A percentile compares a stretch with the other conserved stretches of the same genome.
phyloP scores from a whole-genome alignment of 805 yeast species.

The Cyberlindnera mrakii region DNA sequence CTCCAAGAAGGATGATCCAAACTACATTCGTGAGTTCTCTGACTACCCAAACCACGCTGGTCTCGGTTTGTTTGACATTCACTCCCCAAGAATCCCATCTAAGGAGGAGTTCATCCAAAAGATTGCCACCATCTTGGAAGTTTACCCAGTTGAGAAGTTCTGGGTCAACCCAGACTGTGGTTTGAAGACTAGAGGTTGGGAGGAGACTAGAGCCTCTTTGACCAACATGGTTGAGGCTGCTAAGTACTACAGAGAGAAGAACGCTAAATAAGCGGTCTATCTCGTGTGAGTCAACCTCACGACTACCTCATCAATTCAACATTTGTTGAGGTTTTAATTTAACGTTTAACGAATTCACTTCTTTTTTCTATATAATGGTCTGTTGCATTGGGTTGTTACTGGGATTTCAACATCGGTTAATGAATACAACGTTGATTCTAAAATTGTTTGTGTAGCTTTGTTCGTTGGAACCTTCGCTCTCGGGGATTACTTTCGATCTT shows the following conservation, averaged over 20 bases:
- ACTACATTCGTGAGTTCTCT: conserved; percentile 95
- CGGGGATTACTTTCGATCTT: too few species aligned
- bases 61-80: conserved; percentile 97
- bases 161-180: conserved; percentile 99
- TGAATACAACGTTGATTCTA: conserved; percentile 2
- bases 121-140: conserved; percentile 90
- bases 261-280: conserved; percentile 13
- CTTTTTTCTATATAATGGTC: conserved; percentile 11
- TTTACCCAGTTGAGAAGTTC: conserved; percentile 95
- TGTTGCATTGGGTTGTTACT: conserved; percentile 24
- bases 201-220: conserved; percentile 89
- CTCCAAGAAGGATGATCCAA: conserved; percentile 99
- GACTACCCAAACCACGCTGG: conserved; percentile 99
- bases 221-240: conserved; percentile 99
- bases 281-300: conserved; percentile 2
- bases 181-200: conserved; percentile 99
- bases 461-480: too few species aligned
- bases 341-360: conserved; percentile 12
- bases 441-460: too few species aligned
- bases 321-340: conserved; percentile 10
- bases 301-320: conserved; percentile 19
- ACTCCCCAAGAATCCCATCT: conserved; percentile 99
- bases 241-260: conserved; percentile 75
- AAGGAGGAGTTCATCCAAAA: conserved; percentile 93
- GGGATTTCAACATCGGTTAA: conserved; percentile 44